Conservation (phyloP, 164 flowering plant genomes). For the Kalanchoe fedtschenkoi region DNA sequence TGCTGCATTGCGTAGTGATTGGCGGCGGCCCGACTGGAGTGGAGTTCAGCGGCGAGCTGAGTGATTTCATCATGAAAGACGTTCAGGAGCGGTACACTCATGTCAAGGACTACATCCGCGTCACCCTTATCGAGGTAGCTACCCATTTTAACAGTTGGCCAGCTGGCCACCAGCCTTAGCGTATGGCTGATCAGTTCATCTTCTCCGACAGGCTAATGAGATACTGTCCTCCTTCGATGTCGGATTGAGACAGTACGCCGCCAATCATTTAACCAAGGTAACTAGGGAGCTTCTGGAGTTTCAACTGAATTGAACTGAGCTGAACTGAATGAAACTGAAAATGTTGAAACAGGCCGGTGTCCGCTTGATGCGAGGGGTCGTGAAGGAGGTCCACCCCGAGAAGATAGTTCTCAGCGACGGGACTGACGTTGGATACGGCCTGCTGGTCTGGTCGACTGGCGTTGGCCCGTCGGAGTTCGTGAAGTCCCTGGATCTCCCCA, state of each 20-base stretch:
- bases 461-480: conserved; percentile 77
- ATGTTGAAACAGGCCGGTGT: conserved; percentile 53
- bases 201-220: conserved; percentile 60
- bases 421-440: conserved; percentile 72
- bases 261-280: conserved; percentile 72
- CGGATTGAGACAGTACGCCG: conserved; percentile 62
- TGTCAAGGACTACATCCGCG: conserved; percentile 63
- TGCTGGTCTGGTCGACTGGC: conserved; percentile 89
- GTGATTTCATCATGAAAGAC: conserved; percentile 78
- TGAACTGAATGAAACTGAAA: conserved; percentile 9
- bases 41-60: conserved; percentile 84
- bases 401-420: conserved; percentile 70
- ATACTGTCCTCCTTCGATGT: conserved; percentile 79
- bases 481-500: conserved; percentile 58
- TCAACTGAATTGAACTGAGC: background rate
- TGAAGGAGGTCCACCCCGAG: conserved; percentile 66
- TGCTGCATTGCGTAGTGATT: conserved; percentile 72
- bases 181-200: background rate
- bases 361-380: conserved; percentile 56
- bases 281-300: background rate
- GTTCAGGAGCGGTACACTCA: conserved; percentile 56
- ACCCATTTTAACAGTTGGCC: background rate
- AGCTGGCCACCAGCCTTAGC: no score
- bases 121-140: conserved; percentile 78
- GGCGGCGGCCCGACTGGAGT: conserved; percentile 96